A percentile compares a stretch with the other conserved stretches of the same genome.
These are phyloP conservation scores for Diplocarpon rosae DNA, from an alignment of 2,329 filamentous ascomycete genomes.

Conservation along the genomic window DNA sequence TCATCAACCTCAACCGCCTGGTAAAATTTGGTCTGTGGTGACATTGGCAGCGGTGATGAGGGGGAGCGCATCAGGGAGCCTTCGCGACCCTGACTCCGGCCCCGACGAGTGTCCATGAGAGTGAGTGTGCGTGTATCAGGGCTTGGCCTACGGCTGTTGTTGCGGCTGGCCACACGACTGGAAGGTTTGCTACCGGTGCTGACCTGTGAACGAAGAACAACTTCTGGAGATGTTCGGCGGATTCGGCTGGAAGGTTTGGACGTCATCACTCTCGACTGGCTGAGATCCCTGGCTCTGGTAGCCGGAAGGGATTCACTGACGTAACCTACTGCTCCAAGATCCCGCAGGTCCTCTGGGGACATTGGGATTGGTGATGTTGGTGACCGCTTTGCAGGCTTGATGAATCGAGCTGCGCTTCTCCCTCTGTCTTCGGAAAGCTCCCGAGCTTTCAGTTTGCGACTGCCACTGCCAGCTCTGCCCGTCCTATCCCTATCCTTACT, in stretches of 20 bases:
- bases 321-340: conserved; percentile 35
- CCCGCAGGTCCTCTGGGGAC: conserved; percentile 77
- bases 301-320: conserved; percentile 24
- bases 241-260: conserved; percentile 27
- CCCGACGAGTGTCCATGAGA: conserved; percentile 39
- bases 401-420: conserved; percentile 53
- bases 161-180: conserved; percentile 29
- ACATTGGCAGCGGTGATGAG: conserved; percentile 69
- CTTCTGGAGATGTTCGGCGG: conserved; percentile 23
- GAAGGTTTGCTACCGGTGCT: conserved; percentile 20
- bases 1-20: conserved; percentile 50
- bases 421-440: conserved; percentile 62
- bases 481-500: conserved; percentile 39
- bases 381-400: conserved; percentile 69
- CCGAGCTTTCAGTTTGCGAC: conserved; percentile 39
- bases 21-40: conserved; percentile 42
- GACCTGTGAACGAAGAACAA: conserved; percentile 6
- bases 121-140: conserved; percentile 24
- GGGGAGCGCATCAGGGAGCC: conserved; percentile 58
- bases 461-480: conserved; percentile 35
- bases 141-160: conserved; percentile 30
- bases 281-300: conserved; percentile 18
- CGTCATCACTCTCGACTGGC: conserved; percentile 26
- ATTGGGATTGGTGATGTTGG: conserved; percentile 89
- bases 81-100: conserved; percentile 50